phyloP scores from a whole-genome alignment of 148 eudicot species.

The Vaccinium macrocarpon region DNA sequence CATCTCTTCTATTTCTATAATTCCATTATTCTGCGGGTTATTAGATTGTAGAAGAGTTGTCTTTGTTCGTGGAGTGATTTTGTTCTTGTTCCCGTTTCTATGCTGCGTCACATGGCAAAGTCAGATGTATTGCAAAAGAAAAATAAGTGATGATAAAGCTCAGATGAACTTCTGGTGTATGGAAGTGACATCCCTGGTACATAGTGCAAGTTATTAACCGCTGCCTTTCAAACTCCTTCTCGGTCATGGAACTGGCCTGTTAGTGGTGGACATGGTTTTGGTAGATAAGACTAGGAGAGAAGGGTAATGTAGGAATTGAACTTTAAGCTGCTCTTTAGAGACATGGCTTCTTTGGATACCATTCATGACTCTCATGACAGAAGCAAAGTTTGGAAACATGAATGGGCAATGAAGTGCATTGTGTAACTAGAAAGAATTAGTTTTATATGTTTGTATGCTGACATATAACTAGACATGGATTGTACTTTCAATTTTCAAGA shows the following conservation, averaged over 20 bases:
- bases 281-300: background rate
- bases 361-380: background rate
- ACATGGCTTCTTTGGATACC: background rate
- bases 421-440: background rate
- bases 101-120: background rate
- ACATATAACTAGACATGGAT: no score
- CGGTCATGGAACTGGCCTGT: background rate
- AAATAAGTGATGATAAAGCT: background rate
- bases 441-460: no score
- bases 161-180: background rate
- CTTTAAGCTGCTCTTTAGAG: slow-evolving; percentile 3
- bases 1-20: no score
- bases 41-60: no score
- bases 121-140: background rate
- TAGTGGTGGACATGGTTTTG: background rate
- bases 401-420: background rate
- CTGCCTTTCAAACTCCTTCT: background rate
- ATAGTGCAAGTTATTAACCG: background rate
- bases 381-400: background rate
- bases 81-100: no score
- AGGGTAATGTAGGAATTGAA: background rate
- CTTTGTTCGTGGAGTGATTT: no score
- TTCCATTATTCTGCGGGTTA: no score
- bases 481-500: background rate
- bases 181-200: background rate